phyloP scores from a whole-genome alignment of 164 flowering plant genomes.

The Vitis cinerea region DNA sequence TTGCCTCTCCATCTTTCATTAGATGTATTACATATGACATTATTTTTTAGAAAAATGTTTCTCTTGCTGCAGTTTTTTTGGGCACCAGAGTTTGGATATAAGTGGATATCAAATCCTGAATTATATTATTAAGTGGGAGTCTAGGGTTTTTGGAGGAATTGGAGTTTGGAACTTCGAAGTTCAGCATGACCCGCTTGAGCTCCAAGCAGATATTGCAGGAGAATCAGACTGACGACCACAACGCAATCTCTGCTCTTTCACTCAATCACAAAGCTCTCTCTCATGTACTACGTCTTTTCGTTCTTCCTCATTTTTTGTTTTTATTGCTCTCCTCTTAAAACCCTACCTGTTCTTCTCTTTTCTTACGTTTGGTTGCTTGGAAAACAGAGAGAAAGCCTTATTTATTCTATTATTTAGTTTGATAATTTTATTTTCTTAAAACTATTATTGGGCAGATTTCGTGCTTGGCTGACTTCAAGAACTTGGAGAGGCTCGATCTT shows the following conservation, averaged over 20 bases:
- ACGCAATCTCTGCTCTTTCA: slow-evolving; percentile 38
- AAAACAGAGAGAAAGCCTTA: no score
- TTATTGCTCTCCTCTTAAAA: not conserved
- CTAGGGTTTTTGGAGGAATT: not conserved
- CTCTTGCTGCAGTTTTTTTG: no score
- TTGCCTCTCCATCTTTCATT: no score
- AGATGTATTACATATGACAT: no score
- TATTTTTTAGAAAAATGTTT: no score
- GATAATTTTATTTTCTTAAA: no score
- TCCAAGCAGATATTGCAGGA: slow-evolving; percentile 54
- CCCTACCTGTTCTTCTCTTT: not conserved
- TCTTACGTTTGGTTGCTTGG: not conserved
- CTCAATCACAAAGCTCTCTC: slow-evolving; percentile 75
- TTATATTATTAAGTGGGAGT: no score
- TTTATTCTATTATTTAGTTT: no score
- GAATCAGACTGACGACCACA: slow-evolving; percentile 35
- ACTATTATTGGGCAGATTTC: slow-evolving; percentile 47
- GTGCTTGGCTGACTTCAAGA: slow-evolving; percentile 64
- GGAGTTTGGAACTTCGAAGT: no score
- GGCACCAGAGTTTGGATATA: no score
- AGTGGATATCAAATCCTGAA: no score
- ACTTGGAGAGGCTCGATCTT: slow-evolving; percentile 78
- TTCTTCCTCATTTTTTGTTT: not conserved
- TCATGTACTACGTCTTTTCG: slow-evolving; percentile 36
- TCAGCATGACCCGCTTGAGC: slow-evolving; percentile 49